These are phyloP conservation scores for Telfairia occidentalis DNA, from an alignment of 331 rosid species.

Conservation along the genomic window DNA sequence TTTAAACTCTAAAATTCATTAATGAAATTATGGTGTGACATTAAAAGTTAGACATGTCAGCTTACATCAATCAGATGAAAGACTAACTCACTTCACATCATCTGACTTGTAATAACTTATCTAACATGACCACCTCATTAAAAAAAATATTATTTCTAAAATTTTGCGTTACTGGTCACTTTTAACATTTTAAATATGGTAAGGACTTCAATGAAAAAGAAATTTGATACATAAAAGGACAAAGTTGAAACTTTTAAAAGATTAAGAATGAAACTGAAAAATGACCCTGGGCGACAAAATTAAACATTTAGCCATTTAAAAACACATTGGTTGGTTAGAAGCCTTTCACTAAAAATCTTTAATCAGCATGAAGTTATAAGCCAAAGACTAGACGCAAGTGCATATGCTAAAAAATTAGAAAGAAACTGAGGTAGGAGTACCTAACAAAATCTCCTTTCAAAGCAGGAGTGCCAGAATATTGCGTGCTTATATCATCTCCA, in stretches of 20 bases:
- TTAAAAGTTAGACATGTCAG: not conserved
- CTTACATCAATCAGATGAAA: not conserved
- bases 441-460: slow-evolving; percentile 93
- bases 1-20: not conserved
- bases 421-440: slow-evolving; percentile 33
- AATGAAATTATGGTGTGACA: not conserved
- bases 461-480: slow-evolving; percentile 93
- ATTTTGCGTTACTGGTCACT: not conserved
- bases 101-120: not conserved
- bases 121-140: not conserved
- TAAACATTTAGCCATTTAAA: not conserved
- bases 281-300: too few species aligned
- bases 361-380: not conserved
- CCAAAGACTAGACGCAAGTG: not conserved
- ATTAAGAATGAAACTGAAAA: not conserved
- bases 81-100: not conserved
- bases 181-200: not conserved
- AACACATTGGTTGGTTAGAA: not conserved
- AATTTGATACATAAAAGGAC: not conserved
- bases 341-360: not conserved
- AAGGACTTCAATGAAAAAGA: not conserved
- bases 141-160: not conserved
- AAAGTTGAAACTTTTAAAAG: not conserved
- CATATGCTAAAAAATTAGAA: not conserved
- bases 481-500: slow-evolving; percentile 88